These are phyloP conservation scores for Medicago arabica DNA, from an alignment of 306 rosid genomes.

Conservation along the genomic window DNA sequence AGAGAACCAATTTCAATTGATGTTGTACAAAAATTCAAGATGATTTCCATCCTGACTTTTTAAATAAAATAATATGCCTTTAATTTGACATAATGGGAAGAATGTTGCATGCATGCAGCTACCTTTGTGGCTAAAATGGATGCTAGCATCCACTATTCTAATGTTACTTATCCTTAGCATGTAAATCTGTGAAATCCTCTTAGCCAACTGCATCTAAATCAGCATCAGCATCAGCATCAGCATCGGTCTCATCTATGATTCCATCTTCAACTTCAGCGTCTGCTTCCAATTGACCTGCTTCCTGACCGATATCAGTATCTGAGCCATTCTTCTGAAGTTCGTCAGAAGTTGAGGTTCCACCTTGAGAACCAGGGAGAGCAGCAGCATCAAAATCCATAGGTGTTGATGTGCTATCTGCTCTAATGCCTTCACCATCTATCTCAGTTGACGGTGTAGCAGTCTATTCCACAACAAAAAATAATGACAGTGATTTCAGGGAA, in stretches of 20 bases:
- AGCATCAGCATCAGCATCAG: slow-evolving; percentile 78
- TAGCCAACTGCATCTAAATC: slow-evolving; percentile 72
- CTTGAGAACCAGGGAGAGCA: slow-evolving; percentile 61
- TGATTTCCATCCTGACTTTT: slow-evolving; percentile 1
- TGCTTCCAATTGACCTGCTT: slow-evolving; percentile 83
- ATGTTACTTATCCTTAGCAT: slow-evolving; percentile 21
- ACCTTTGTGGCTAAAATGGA: slow-evolving; percentile 8
- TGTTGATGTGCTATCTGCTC: slow-evolving; percentile 57
- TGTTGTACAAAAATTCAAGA: background rate
- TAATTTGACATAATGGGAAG: slow-evolving; percentile 7
- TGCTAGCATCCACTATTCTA: slow-evolving; percentile 22
- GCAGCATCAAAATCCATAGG: slow-evolving; percentile 70
- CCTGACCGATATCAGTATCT: slow-evolving; percentile 79
- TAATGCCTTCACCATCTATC: slow-evolving; percentile 70
- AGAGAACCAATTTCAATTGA: slow-evolving; percentile 10
- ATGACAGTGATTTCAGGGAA: slow-evolving; percentile 3
- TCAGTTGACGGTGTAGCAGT: slow-evolving; percentile 68
- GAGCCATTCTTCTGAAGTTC: slow-evolving; percentile 84
- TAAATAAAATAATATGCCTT: background rate
- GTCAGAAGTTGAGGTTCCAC: slow-evolving; percentile 62
- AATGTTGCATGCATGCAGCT: slow-evolving; percentile 5
- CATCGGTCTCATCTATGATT: slow-evolving; percentile 81
- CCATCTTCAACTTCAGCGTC: slow-evolving; percentile 86
- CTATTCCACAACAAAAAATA: slow-evolving; percentile 44
- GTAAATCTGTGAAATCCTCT: slow-evolving; percentile 24